These are phyloP conservation scores for Murraya koenigii DNA, from an alignment of 345 rosid species.

Conservation along the genomic window DNA sequence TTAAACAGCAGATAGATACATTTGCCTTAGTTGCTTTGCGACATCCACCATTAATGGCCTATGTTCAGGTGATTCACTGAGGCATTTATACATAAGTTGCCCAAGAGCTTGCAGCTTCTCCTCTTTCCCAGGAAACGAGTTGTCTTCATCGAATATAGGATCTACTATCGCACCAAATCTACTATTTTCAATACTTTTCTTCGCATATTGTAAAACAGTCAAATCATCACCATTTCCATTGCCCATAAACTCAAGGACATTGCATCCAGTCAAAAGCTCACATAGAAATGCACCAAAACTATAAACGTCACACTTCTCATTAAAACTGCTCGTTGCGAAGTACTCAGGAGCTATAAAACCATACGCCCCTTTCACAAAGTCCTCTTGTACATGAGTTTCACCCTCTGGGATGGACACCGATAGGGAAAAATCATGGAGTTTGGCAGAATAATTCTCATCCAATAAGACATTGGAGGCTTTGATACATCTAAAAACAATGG, in stretches of 20 bases:
- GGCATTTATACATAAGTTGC: background rate
- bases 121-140: background rate
- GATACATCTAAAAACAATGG: conserved; percentile 1
- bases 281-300: background rate
- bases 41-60: background rate
- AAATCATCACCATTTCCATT: background rate
- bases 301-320: background rate
- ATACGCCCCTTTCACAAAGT: background rate
- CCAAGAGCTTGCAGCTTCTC: background rate
- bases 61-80: background rate
- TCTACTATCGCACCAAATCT: background rate
- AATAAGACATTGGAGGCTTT: background rate
- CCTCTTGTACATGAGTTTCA: background rate
- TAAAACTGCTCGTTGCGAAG: too few species aligned
- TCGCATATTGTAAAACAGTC: background rate
- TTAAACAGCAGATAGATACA: background rate
- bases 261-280: background rate
- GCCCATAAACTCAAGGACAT: too few species aligned
- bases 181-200: background rate
- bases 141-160: background rate
- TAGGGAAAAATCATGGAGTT: background rate
- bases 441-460: background rate
- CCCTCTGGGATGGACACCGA: conserved; percentile 1
- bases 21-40: background rate
- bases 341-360: background rate